Base-by-base conservation (phyloP, 305 asterid genomes). In the Ilex paraguariensis region DNA sequence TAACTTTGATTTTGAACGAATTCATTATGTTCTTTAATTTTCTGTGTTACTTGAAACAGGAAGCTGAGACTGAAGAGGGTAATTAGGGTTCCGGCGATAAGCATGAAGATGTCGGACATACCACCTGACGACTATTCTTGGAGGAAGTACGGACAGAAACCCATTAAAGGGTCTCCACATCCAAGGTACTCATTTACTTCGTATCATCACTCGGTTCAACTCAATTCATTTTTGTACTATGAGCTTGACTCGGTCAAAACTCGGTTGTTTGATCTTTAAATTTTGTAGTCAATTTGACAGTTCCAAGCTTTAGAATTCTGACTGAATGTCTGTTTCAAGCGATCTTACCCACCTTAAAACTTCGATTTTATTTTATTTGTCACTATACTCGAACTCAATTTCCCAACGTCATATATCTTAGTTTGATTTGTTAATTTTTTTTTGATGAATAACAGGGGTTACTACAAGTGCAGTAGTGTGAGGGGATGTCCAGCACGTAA, bases 131-230 rank as follows among this genome's bases (percentile, higher is more conserved):
- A 84, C 68, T 82, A 69, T 73, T 82, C 91, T 8, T 84, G 91
- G 91, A 77, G 91, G 59, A 84, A 84, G 49, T 84, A 84, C 59
- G 91, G 91, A 58, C 91, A 84, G 67, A 84, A 84, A 66, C 88
- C 91, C 54, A 82, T 84, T 77, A 84, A 84, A 61, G 91, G 91
- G 8, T 84, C 91, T 7, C 88, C 91, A 28, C 91, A 84, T 66
- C 91, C 91, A 0, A 75, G 91, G 87, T 92, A 82, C 16, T 17
- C 54, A 16, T 49, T 46, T 46, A 46, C 52, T 46, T 11, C 13
- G 10, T 10, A 13, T 4, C 15, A 10, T 5, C 4, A 8, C 5
- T 5, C 13, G 13, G 4, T 11, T 42, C 8, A 42, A 42, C 8
- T 10, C 52, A 46, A 46, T 13, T 10, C 13, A 13, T 8, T 46